Base-by-base conservation (phyloP, 768 basidiomycete genomes). In the Saitozyma podzolica region DNA sequence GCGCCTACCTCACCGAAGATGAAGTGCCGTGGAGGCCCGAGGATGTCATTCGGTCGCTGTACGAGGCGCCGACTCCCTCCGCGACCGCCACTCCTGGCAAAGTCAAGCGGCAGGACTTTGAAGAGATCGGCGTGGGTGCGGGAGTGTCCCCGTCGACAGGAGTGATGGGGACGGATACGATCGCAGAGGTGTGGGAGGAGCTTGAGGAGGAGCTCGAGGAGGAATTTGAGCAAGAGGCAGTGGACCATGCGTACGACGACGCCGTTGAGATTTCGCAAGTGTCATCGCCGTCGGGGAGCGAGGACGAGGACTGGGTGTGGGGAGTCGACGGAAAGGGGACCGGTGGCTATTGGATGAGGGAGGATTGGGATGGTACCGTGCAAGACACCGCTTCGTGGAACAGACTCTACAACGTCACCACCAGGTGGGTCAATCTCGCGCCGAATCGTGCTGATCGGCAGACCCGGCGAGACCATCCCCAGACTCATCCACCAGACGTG, bases 401-500 rank as follows among this genome's bases (percentile, higher is more conserved):
- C 9, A 50, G 71, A 17, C 57, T 80, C 39, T 75, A 68, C 48
- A 67, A 75, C 45, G 69, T 80, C 13, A 66, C 67, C 7, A 68
- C 68, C 11, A 56, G 71, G 79, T 80, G 50, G 56, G 78, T 76
- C 10, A 14, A 50, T 3, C 29, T 42, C 17, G 16, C 37, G n/a
- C 3, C 19, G 10, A 16, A 50, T 1, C 20, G 13, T 43, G 47
- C 41, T 55, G 41, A 61, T 29, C 6, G 6, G 29, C 58, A 88
- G 89, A 74, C 85, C 87, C 29, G 81, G 85, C 45, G 90, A 96
- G 74, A 86, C 84, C 68, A 87, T 98, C 43, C 96, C 94, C 3
- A 85, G 91, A 55, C 90, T 99, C 61, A 85, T 99, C 53, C 96
- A 99, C 80, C 95, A 97, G 85, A 98, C 96, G 20, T 99, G 96